Percentiles rank a stretch among this genome's conserved stretches.
These are phyloP conservation scores for Suhomyces pyralidae DNA, from an alignment of 805 yeast genomes.

Conservation along the genomic window DNA sequence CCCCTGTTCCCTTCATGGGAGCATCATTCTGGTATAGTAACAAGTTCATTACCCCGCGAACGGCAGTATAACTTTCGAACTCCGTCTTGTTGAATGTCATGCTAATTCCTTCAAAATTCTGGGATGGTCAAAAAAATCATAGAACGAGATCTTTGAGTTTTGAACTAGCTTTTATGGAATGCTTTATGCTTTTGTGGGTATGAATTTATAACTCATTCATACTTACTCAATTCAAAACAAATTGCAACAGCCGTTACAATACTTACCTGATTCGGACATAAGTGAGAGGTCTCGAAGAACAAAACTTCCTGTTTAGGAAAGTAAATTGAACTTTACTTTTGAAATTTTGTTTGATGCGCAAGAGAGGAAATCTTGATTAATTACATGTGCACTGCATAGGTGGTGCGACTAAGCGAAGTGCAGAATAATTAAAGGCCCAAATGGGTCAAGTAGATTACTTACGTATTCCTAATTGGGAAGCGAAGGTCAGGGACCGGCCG, in stretches of 20 bases:
- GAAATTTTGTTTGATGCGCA: not conserved
- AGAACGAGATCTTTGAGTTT: not conserved
- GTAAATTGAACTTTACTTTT: not conserved
- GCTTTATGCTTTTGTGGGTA: not conserved
- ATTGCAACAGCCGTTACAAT: not conserved
- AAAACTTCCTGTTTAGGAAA: not conserved
- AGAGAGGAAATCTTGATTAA: not conserved
- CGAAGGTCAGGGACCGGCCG: not conserved
- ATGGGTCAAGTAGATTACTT: not conserved
- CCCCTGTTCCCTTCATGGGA: conserved; percentile 34
- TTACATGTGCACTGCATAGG: not conserved
- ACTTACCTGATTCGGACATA: not conserved
- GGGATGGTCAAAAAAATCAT: not conserved
- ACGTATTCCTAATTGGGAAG: not conserved
- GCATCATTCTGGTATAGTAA: conserved; percentile 26
- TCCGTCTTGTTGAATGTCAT: conserved; percentile 2
- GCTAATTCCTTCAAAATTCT: conserved; percentile 1
- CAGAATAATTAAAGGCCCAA: not conserved
- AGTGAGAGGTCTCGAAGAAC: not conserved
- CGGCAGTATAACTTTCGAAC: conserved; percentile 22
- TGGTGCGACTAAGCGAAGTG: not conserved
- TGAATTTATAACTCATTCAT: not conserved
- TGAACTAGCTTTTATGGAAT: not conserved
- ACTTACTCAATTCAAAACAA: not conserved
- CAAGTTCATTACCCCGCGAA: conserved; percentile 27